A percentile compares a stretch with the other conserved stretches of the same genome.
These are phyloP conservation scores for Melastoma candidum DNA, from an alignment of 441 rosid genomes.

Conservation along the genomic window DNA sequence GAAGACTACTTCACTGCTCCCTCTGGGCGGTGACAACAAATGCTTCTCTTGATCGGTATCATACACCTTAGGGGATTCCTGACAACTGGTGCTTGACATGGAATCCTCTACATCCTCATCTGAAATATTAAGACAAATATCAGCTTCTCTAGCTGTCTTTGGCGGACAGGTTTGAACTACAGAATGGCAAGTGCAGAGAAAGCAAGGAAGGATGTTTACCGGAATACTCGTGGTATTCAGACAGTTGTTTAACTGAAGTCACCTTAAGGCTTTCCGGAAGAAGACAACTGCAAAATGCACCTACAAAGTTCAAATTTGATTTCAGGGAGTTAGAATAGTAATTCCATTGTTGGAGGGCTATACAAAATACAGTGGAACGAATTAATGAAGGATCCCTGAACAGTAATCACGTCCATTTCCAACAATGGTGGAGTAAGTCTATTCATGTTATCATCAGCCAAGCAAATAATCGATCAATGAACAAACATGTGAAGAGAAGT, in stretches of 20 bases:
- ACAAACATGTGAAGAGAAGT: neutral
- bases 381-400: too few species aligned
- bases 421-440: too few species aligned
- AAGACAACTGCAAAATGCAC: slow-evolving; percentile 61
- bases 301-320: slow-evolving; percentile 18
- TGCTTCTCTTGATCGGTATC: slow-evolving; percentile 20
- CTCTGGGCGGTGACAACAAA: neutral
- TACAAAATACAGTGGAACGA: too few species aligned
- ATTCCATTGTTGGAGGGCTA: too few species aligned
- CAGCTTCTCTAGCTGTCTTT: neutral
- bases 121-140: slow-evolving; percentile 7
- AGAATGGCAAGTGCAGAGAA: slow-evolving; percentile 1
- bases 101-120: slow-evolving; percentile 43
- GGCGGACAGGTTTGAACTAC: neutral
- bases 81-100: slow-evolving; percentile 25
- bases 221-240: slow-evolving; percentile 43
- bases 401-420: too few species aligned
- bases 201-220: slow-evolving; percentile 24
- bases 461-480: too few species aligned
- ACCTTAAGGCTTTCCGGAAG: slow-evolving; percentile 83
- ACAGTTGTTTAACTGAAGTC: slow-evolving; percentile 55
- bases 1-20: slow-evolving; percentile 33
- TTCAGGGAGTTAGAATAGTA: too few species aligned
- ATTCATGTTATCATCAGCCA: too few species aligned
- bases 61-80: slow-evolving; percentile 32